These are phyloP conservation scores for Epichloe elymi DNA, from an alignment of 2,329 filamentous ascomycete genomes.

Conservation along the genomic window DNA sequence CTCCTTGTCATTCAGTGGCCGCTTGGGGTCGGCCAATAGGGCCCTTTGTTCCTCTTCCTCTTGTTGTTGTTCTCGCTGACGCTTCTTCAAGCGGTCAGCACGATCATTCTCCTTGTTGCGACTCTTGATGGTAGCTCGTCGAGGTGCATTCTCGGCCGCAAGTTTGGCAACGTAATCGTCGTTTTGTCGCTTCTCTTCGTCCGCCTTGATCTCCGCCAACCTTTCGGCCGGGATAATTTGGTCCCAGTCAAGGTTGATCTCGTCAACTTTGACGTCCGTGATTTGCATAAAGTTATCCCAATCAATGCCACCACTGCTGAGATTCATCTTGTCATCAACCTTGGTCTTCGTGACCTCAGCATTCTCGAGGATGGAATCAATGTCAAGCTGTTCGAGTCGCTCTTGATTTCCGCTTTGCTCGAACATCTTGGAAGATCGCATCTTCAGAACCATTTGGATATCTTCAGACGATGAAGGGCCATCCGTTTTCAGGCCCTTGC, in stretches of 20 bases:
- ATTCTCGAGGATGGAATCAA: constrained; percentile 92
- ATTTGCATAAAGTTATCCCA: constrained; percentile 96
- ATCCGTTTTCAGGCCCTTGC: constrained; percentile 58
- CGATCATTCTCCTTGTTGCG: constrained; percentile 46
- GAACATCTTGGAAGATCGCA: constrained; percentile 98
- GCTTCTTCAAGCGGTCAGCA: constrained; percentile 53
- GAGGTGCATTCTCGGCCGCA: constrained; percentile 73
- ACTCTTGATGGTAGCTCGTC: constrained; percentile 53
- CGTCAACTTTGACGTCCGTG: constrained; percentile 91
- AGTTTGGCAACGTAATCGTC: constrained; percentile 72
- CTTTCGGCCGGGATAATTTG: constrained; percentile 95
- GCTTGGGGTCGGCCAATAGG: constrained; percentile 67
- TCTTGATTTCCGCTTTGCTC: constrained; percentile 95
- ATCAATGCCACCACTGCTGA: constrained; percentile 73
- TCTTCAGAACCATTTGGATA: constrained; percentile 92
- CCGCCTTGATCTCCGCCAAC: constrained; percentile 75
- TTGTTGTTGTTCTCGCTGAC: constrained; percentile 49
- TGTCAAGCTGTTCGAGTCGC: constrained; percentile 92
- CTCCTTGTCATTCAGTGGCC: constrained; percentile 86
- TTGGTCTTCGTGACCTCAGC: constrained; percentile 96
- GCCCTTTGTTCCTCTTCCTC: constrained; percentile 63
- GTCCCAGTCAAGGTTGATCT: constrained; percentile 75
- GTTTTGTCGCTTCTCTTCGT: constrained; percentile 74
- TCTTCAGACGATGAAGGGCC: constrained; percentile 88
- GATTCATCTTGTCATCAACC: constrained; percentile 78